phyloP scores from a whole-genome alignment of 1,139 yeast species.

The Geotrichum aggregatum region DNA sequence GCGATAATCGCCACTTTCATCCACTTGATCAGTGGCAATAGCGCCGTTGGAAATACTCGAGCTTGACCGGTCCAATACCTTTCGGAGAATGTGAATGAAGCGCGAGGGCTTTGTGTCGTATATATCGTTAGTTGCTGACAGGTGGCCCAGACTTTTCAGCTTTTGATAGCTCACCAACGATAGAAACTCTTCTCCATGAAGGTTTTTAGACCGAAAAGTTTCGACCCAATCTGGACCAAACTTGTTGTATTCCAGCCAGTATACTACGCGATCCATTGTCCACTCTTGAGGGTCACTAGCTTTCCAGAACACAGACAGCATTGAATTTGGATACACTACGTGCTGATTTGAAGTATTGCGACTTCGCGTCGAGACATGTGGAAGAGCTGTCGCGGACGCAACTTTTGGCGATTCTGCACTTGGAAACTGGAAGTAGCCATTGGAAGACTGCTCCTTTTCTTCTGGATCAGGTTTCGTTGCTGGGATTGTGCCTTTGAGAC shows the following conservation, averaged over 20 bases:
- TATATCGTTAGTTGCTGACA: slow-evolving; percentile 41
- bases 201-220: slow-evolving; percentile 55
- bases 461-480: too few relatives aligned
- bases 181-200: slow-evolving; percentile 62
- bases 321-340: slow-evolving; percentile 21
- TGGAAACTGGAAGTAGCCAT: neutral
- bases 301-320: slow-evolving; percentile 31
- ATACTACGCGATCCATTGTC: slow-evolving; percentile 63
- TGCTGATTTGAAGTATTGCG: slow-evolving; percentile 23
- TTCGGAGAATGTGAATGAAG: slow-evolving; percentile 52
- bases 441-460: too few relatives aligned
- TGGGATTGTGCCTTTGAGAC: too few relatives aligned
- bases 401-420: neutral
- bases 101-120: slow-evolving; percentile 51
- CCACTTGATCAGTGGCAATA: neutral
- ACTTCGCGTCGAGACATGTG: slow-evolving; percentile 19
- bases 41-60: slow-evolving; percentile 23
- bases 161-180: slow-evolving; percentile 66
- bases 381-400: slow-evolving; percentile 3
- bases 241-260: slow-evolving; percentile 63
- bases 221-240: slow-evolving; percentile 73
- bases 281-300: slow-evolving; percentile 48
- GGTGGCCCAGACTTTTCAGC: slow-evolving; percentile 40
- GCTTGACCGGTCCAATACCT: slow-evolving; percentile 43
- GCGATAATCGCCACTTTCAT: slow-evolving; percentile 14